Evolutionary conservation across 2,329 filamentous ascomycete genomes (phyloP).

Genomic region (Arthrobotrys sphaeroides): DNA sequence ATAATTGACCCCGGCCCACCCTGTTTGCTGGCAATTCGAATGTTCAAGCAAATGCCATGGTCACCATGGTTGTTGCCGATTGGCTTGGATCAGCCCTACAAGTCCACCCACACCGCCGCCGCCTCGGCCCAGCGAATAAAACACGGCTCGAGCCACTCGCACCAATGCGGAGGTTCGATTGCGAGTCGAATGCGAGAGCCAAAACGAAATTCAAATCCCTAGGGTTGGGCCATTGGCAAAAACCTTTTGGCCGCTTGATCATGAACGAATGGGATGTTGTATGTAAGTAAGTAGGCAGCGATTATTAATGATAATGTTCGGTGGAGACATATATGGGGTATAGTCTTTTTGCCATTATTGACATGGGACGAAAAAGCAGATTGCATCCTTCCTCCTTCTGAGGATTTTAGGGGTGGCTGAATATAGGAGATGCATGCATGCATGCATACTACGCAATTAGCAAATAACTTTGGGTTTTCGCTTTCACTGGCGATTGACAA

Average conservation of each 20-base stretch:
- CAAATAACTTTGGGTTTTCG: background rate
- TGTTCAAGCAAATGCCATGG: conserved; percentile 9
- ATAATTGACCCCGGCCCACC: too few relatives aligned
- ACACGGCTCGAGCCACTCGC: background rate
- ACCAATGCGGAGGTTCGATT: background rate
- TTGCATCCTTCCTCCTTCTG: background rate
- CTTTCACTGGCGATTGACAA: background rate
- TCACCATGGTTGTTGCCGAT: conserved; percentile 35
- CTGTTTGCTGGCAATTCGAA: conserved; percentile 1
- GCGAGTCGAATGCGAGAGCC: conserved; percentile 5
- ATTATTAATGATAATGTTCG: background rate
- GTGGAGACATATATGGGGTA: conserved; percentile 25
- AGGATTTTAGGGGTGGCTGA: background rate
- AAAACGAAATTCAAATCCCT: conserved; percentile 44
- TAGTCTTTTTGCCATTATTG: conserved; percentile 50
- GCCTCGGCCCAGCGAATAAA: conserved; percentile 10
- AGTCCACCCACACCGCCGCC: conserved; percentile 23
- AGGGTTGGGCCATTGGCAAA: conserved; percentile 18
- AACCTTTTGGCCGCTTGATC: conserved; percentile 22
- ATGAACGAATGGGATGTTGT: background rate
- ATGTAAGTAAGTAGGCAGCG: too few relatives aligned
- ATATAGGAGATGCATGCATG: conserved; percentile 13
- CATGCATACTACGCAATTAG: background rate
- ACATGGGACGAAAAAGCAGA: conserved; percentile 31
- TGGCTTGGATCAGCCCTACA: conserved; percentile 45